Conservation (phyloP, 1,139 yeast genomes). For the Candida buenavistaensis region DNA sequence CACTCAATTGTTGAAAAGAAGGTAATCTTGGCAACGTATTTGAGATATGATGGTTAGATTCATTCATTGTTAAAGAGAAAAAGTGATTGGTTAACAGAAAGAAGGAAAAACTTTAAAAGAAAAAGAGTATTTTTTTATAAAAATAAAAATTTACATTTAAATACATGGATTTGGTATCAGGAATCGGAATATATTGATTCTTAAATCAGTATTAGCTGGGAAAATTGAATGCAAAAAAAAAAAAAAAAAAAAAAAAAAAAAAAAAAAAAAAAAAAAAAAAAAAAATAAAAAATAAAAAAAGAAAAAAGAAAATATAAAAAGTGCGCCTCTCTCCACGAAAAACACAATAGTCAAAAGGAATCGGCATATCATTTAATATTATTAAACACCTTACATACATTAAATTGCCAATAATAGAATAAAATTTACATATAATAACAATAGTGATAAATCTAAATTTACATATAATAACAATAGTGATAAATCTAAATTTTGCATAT, state of each 20-base stretch:
- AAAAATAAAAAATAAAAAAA: not conserved
- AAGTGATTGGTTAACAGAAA: not conserved
- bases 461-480: not conserved
- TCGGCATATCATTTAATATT: constrained; percentile 11
- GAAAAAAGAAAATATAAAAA: not conserved
- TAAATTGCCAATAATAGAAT: not conserved
- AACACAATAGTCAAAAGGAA: not conserved
- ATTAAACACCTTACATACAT: not conserved
- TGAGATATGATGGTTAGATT: constrained; percentile 8
- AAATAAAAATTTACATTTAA: constrained; percentile 1
- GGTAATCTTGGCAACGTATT: constrained; percentile 15
- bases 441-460: constrained; percentile 1
- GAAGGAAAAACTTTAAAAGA: not conserved
- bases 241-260: not conserved
- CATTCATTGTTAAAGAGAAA: constrained; percentile 9
- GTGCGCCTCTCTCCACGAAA: not conserved
- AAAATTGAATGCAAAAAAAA: no score
- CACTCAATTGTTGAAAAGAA: constrained; percentile 16
- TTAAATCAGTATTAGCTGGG: no score
- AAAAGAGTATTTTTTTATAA: not conserved
- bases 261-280: not conserved
- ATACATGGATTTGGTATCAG: not conserved
- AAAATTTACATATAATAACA: no score
- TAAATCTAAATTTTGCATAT: constrained; percentile 3
- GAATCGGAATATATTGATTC: not conserved